Base-by-base conservation (phyloP, 2,329 filamentous ascomycete genomes). In the Diplodia sapinea region DNA sequence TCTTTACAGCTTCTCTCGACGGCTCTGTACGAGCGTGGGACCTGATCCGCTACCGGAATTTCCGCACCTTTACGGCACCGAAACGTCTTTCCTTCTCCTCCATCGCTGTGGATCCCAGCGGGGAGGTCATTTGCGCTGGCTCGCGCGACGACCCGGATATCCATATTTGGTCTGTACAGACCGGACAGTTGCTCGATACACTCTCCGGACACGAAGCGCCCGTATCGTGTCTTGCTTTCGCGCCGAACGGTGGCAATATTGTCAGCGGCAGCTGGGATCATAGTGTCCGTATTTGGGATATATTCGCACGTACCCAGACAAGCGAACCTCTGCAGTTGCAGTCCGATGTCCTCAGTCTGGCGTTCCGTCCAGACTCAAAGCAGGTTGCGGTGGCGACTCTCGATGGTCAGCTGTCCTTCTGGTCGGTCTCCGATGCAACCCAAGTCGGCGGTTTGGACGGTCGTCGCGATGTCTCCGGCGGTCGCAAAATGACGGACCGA, bases 141-240 rank as follows among this genome's bases (percentile, higher is more conserved):
- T 98, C 94, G 1, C 85, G 96, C 17, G 95, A 99, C 78, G 97
- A 94, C 4, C 98, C 97, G 72, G 94, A 98, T 75, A 92, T 99
- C 63, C 94, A 99, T 79, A 91, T 99, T 70, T 99, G 95, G 95
- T 97, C 93, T 5, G 96, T 99, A 4, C 95, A 99, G 77, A 99
- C 94, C 0, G 95, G 95, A 2, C 95, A 99, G 78, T 84, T 99
- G 20, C 87, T 99, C 6, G 95, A 99, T 77, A 91, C 91, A 71
- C 84, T 99, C 29, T 87, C 94, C 7, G 96, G 95, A 1, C 95
- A 99, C 73, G 94, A 99, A 80, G 95, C 94, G 0, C 95, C 95
- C 0, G 91, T 99, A 1, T 95, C 93, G 5, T 89, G 92, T 2
- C 82, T 99, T 31, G 88, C 93, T 2, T 99, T 99, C 76, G 89